These are phyloP conservation scores for Hermanozyma aechmeae DNA, from an alignment of 805 yeast species.

Conservation along the genomic window DNA sequence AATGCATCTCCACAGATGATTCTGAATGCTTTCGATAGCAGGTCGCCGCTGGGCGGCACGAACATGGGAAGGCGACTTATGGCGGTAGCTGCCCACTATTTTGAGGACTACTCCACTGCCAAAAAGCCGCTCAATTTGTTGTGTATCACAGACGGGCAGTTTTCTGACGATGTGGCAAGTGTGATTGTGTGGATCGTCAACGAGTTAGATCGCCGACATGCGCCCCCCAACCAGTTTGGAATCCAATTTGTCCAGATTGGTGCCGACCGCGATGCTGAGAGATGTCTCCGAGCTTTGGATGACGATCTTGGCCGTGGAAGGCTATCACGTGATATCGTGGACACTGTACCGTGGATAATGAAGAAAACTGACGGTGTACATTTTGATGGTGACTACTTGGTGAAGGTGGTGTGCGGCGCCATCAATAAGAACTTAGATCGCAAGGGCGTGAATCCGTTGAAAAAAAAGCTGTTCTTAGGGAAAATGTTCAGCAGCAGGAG, in stretches of 20 bases:
- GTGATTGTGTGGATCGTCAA: conserved; percentile 8
- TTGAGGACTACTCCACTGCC: conserved; percentile 4
- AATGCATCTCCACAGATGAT: conserved; percentile 6
- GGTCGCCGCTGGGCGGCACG: conserved; percentile 7
- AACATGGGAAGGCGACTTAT: conserved; percentile 8
- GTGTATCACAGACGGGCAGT: conserved; percentile 10
- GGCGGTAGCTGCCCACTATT: conserved; percentile 4
- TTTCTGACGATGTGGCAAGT: conserved; percentile 7
- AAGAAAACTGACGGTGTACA: conserved; percentile 4
- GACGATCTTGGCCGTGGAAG: conserved; percentile 1
- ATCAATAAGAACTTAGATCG: conserved; percentile 7
- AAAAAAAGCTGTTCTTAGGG: no score
- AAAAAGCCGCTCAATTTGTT: conserved; percentile 8
- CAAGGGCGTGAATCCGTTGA: conserved; percentile 2
- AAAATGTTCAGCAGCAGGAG: no score
- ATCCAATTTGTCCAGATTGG: conserved; percentile 10
- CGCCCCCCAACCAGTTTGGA: conserved; percentile 7
- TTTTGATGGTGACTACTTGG: conserved; percentile 7
- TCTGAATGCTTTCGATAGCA: conserved; percentile 4
- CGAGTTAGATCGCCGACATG: conserved; percentile 4
- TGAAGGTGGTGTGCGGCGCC: conserved; percentile 9
- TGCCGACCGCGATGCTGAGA: conserved; percentile 5
- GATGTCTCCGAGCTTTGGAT: conserved; percentile 5
- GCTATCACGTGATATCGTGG: conserved; percentile 6
- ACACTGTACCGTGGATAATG: conserved; percentile 8